These are phyloP conservation scores for Monoraphidium neglectum DNA, from an alignment of 139 green algal species.

Conservation along the genomic window DNA sequence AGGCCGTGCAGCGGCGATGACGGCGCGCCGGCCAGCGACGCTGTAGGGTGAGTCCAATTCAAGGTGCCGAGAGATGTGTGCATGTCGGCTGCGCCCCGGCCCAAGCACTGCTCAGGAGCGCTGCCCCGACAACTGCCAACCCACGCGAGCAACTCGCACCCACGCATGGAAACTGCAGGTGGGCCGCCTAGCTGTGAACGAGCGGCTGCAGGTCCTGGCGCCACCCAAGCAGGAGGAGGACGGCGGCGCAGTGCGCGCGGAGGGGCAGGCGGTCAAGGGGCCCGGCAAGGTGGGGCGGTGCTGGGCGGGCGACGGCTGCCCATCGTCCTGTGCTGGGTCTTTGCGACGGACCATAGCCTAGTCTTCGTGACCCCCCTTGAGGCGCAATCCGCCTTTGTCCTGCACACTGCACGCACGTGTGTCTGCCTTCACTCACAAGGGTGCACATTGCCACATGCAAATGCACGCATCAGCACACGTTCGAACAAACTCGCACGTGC, in stretches of 20 bases:
- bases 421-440: not conserved
- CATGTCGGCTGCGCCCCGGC: not conserved
- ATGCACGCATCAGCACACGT: not conserved
- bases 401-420: not conserved
- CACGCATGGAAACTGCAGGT: not conserved
- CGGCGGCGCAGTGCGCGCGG: not conserved
- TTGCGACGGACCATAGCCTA: not conserved
- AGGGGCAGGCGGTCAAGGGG: constrained; percentile 14
- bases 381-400: not conserved
- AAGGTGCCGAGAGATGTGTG: not conserved
- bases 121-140: not conserved
- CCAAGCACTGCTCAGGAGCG: not conserved
- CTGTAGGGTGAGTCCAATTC: not conserved
- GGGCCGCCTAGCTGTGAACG: not conserved
- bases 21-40: constrained; percentile 11
- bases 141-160: not conserved
- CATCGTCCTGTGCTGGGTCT: not conserved
- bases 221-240: not conserved
- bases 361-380: not conserved
- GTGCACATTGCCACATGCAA: not conserved
- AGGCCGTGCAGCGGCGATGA: not conserved
- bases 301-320: not conserved
- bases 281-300: not conserved
- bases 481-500: not conserved
- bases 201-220: constrained; percentile 58